A percentile compares a stretch with the other conserved stretches of the same genome.
Evolutionary conservation across 1,139 yeast genomes (phyloP).

Genomic region (Sugiyamaella sp.): DNA sequence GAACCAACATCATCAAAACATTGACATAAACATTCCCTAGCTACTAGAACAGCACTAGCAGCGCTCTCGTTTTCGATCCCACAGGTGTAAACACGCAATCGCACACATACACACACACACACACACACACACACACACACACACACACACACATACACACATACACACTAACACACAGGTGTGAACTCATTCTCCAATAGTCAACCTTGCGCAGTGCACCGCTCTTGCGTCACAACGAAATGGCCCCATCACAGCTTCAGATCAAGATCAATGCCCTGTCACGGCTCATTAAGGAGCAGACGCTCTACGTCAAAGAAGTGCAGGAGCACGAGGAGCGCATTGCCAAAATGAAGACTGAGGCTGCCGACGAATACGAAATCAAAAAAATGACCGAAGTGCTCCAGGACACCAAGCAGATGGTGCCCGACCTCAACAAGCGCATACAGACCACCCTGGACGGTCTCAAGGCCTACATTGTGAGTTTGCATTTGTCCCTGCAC

Average conservation of each 20-base stretch:
- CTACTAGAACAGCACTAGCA: too few relatives aligned
- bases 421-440: conserved; percentile 62
- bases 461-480: conserved; percentile 47
- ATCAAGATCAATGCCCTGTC: conserved; percentile 76
- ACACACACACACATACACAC: too few relatives aligned
- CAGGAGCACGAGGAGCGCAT: conserved; percentile 57
- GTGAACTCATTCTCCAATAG: not conserved
- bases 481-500: conserved; percentile 18
- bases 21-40: too few relatives aligned
- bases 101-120: too few relatives aligned
- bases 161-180: not conserved
- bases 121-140: too few relatives aligned
- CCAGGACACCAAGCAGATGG: conserved; percentile 68
- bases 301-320: conserved; percentile 64
- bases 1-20: not conserved
- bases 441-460: conserved; percentile 54
- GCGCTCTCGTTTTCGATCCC: too few relatives aligned
- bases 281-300: conserved; percentile 73
- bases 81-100: too few relatives aligned
- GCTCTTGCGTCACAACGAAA: conserved; percentile 38
- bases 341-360: conserved; percentile 45
- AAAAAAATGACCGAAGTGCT: conserved; percentile 68
- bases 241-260: conserved; percentile 78
- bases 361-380: conserved; percentile 69
- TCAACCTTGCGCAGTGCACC: too few relatives aligned